These are phyloP conservation scores for Mikania micrantha DNA, from an alignment of 129 eudicot species.

Conservation along the genomic window DNA sequence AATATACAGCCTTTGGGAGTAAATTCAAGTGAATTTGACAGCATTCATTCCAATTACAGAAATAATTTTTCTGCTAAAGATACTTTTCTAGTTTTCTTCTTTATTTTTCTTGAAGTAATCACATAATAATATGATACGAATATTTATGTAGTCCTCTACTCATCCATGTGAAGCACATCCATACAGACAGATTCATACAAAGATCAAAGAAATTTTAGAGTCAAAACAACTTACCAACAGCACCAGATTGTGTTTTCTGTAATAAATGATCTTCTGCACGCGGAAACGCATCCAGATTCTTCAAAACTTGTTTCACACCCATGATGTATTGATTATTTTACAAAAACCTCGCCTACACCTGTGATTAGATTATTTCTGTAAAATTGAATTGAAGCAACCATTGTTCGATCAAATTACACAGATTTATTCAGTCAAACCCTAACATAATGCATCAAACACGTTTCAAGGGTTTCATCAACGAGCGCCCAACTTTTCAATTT, in stretches of 20 bases:
- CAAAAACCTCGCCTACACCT: slow-evolving; percentile 16
- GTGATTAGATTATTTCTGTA: background rate
- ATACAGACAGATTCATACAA: background rate
- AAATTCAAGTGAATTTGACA: background rate
- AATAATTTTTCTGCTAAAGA: background rate
- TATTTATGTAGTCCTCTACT: background rate
- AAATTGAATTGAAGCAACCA: background rate
- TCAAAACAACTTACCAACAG: slow-evolving; percentile 45
- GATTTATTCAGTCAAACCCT: background rate
- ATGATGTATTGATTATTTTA: slow-evolving; percentile 20
- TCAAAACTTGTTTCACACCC: slow-evolving; percentile 80
- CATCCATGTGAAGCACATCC: background rate
- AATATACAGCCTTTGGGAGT: background rate
- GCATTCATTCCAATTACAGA: background rate
- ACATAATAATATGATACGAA: background rate
- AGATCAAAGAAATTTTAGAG: background rate
- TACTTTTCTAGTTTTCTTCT: slow-evolving; percentile 1
- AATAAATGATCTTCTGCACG: slow-evolving; percentile 91
- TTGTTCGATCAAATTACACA: slow-evolving; percentile 5
- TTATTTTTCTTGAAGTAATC: background rate
- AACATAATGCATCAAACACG: slow-evolving; percentile 4
- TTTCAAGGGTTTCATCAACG: background rate
- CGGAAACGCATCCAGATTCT: slow-evolving; percentile 85
- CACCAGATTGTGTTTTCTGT: slow-evolving; percentile 91
- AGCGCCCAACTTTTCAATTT: slow-evolving; percentile 4